Base-by-base conservation (phyloP, 1,139 yeast species). In the Yamadazyma triangularis region DNA sequence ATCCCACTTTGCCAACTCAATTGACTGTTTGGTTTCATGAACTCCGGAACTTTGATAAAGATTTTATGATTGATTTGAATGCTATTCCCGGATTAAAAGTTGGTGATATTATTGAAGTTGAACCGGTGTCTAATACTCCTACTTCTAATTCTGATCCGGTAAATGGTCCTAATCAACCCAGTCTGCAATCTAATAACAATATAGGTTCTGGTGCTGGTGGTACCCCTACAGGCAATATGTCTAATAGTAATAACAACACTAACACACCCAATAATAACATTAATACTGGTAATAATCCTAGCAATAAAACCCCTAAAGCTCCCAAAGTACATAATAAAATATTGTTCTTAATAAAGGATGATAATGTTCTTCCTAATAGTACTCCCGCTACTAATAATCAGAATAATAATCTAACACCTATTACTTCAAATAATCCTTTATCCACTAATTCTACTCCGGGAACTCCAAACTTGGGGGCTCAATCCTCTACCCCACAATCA, bases 21-120 rank as follows among this genome's bases (percentile, higher is more conserved):
- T 42, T 83, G 36, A 77, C 77, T 3, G 73, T 83, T 2, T 77
- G 86, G 70, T 81, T 85, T 39, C 96, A 89, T 49, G 95, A 87
- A 36, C 45, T 72, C 3, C 58, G 87, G 13, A 64, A 72, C 0
- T 75, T 80, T 1, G 39, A 59, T 0, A 79, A 79, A 24, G 78
- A 75, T 29, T 82, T 87, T 3, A 53, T 82, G 28, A 53, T 87
- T 4, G 89, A 86, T 46, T 56, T 77, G 22, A 52, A 61, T 2
- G 56, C 73, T 9, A 47, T 86, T 0, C 81, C 85, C 0, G 73
- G 77, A 1, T 51, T 63, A 24, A 63, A 63, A 34, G 75, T 68
- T 13, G 95, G 95, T n/a, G 86, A 82, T 48, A 62, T 85, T 3
- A 86, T 85, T 22, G 93, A 85, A 49, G 45, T 87, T 29, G 48